These are phyloP conservation scores for Eudorina sp. DNA, from an alignment of 139 green algal species.

Conservation along the genomic window DNA sequence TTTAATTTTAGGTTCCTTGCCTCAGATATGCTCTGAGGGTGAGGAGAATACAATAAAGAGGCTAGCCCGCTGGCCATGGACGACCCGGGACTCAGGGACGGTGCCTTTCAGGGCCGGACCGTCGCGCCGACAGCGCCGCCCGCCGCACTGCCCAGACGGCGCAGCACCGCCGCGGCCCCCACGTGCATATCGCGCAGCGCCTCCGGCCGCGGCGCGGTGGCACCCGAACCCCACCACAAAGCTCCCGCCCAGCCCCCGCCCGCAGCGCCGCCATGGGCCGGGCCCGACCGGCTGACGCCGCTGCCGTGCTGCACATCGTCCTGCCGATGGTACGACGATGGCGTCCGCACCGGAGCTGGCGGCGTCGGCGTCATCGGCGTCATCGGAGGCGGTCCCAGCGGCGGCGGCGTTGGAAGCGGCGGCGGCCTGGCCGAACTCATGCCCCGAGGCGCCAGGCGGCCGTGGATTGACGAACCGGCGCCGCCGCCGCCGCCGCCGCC, in stretches of 20 bases:
- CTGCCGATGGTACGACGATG: not conserved
- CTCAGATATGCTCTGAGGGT: too few species aligned
- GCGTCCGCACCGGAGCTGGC: too few species aligned
- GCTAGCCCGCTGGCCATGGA: too few species aligned
- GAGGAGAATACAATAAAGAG: too few species aligned
- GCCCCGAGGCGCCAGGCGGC: too few species aligned
- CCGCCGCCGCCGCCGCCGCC: not conserved
- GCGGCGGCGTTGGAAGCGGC: not conserved
- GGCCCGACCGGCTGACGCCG: not conserved
- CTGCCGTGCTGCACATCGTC: not conserved
- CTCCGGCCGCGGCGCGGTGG: not conserved
- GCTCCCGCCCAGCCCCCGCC: not conserved
- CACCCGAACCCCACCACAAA: not conserved
- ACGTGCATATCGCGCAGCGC: not conserved
- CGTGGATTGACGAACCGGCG: too few species aligned
- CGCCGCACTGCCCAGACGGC: not conserved
- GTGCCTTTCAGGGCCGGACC: too few species aligned
- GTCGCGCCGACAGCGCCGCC: not conserved
- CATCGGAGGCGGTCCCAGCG: not conserved
- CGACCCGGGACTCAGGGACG: too few species aligned
- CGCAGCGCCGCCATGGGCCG: not conserved
- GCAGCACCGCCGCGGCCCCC: slow-evolving; percentile 1
- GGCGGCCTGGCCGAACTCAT: too few species aligned
- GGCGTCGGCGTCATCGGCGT: not conserved
- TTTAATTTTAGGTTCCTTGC: too few species aligned